These are phyloP conservation scores for Serendipita sp. DNA, from an alignment of 1,284 basidiomycete genomes.

Conservation along the genomic window DNA sequence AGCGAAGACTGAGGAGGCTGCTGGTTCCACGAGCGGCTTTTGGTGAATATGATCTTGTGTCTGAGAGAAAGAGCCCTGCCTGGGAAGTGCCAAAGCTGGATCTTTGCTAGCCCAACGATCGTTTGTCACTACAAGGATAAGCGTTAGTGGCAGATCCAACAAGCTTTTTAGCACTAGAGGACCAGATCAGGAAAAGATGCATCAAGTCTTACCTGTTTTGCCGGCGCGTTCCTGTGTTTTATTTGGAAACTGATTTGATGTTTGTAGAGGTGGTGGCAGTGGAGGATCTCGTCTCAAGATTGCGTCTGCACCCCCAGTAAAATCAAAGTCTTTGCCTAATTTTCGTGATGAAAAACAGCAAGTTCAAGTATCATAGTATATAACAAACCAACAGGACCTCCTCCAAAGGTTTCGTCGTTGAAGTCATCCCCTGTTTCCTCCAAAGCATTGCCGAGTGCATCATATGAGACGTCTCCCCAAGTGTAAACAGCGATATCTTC, in stretches of 20 bases:
- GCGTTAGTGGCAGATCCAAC: background rate
- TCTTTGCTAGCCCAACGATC: background rate
- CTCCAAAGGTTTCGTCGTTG: slow-evolving; percentile 94
- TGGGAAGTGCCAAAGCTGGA: background rate
- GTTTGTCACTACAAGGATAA: background rate
- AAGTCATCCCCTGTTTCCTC: slow-evolving; percentile 81
- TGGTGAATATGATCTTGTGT: background rate
- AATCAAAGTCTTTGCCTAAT: slow-evolving; percentile 87
- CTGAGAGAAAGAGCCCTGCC: background rate
- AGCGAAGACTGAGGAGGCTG: background rate
- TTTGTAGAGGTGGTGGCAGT: slow-evolving; percentile 8
- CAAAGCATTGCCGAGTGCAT: slow-evolving; percentile 77
- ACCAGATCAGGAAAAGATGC: slow-evolving; percentile 15
- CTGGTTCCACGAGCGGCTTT: background rate
- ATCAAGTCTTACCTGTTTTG: slow-evolving; percentile 13
- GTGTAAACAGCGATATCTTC: slow-evolving; percentile 77
- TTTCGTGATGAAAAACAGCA: background rate
- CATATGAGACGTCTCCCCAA: slow-evolving; percentile 81
- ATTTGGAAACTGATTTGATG: slow-evolving; percentile 8
- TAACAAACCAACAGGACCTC: slow-evolving; percentile 50
- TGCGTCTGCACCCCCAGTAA: slow-evolving; percentile 28
- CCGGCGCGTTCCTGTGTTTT: slow-evolving; percentile 13
- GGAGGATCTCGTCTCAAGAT: background rate
- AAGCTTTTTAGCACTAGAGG: background rate
- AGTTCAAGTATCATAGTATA: background rate